Conservation (phyloP, 1,139 yeast species). For the Tardiomyces depauwii region DNA sequence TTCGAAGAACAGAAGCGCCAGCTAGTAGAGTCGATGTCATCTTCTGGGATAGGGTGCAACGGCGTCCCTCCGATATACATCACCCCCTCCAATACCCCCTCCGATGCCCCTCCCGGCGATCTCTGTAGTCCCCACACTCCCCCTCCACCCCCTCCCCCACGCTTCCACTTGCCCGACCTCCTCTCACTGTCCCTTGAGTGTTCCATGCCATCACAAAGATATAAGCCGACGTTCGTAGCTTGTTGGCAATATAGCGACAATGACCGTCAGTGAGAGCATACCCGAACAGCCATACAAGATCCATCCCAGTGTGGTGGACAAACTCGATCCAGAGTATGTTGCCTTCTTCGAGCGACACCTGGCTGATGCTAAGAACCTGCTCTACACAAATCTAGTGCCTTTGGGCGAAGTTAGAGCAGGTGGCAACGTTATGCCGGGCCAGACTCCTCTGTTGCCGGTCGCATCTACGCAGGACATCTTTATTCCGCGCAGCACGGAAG, state of each 20-base stretch:
- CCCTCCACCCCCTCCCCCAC: too few species aligned
- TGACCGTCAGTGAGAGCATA: conserved; percentile 1
- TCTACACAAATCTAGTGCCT: conserved; percentile 35
- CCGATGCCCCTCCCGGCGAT: too few species aligned
- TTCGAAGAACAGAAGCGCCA: too few species aligned
- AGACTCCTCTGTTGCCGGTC: conserved; percentile 25
- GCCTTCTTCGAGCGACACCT: conserved; percentile 27
- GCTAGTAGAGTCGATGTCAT: too few species aligned
- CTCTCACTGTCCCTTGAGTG: too few species aligned
- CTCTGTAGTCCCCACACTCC: too few species aligned
- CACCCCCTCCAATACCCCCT: too few species aligned
- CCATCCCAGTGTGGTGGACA: conserved; percentile 17
- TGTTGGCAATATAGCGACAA: background rate
- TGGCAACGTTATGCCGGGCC: conserved; percentile 41
- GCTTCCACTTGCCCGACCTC: too few species aligned
- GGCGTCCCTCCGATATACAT: too few species aligned
- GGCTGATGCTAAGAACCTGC: conserved; percentile 21
- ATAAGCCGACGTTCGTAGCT: too few species aligned
- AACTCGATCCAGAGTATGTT: conserved; percentile 30
- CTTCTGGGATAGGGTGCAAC: too few species aligned
- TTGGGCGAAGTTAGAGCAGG: conserved; percentile 29
- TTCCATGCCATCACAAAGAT: too few species aligned
- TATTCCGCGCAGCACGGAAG: conserved; percentile 27
- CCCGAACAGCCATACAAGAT: conserved; percentile 12
- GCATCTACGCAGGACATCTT: conserved; percentile 25